Conservation (phyloP, 1,284 basidiomycete species). For the Fereydounia khargensis region DNA sequence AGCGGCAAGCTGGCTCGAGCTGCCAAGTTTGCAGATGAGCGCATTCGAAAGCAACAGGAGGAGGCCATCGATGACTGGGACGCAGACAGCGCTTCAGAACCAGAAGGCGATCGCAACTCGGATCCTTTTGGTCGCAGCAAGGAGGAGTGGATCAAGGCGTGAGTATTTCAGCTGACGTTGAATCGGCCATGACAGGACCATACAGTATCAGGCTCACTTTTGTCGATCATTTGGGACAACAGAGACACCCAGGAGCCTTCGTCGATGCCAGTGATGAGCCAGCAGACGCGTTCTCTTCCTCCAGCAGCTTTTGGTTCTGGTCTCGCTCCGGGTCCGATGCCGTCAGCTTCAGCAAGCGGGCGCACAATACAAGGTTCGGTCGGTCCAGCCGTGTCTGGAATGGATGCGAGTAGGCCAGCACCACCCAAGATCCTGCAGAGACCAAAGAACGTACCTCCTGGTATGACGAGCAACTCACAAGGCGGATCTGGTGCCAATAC, state of each 20-base stretch:
- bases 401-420: no score
- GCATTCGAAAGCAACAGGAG: conserved; percentile 7
- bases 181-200: no score
- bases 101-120: not conserved
- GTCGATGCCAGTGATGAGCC: conserved; percentile 5
- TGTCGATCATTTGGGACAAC: no score
- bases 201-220: no score
- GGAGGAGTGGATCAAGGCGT: conserved; percentile 26
- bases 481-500: conserved; percentile 4
- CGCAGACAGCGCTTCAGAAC: conserved; percentile 7
- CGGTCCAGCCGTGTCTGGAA: no score
- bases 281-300: conserved; percentile 14
- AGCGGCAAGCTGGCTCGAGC: no score
- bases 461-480: conserved; percentile 17
- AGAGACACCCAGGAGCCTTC: conserved; percentile 24
- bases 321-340: not conserved
- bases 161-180: conserved; percentile 7
- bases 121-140: conserved; percentile 22
- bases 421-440: conserved; percentile 28
- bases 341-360: not conserved
- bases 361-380: no score
- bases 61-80: conserved; percentile 31
- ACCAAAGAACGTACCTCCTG: conserved; percentile 17
- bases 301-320: conserved; percentile 15
- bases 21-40: no score